These are phyloP conservation scores for Vickermania ingenoplastis DNA, from an alignment of 208 protist genomes.

Conservation along the genomic window DNA sequence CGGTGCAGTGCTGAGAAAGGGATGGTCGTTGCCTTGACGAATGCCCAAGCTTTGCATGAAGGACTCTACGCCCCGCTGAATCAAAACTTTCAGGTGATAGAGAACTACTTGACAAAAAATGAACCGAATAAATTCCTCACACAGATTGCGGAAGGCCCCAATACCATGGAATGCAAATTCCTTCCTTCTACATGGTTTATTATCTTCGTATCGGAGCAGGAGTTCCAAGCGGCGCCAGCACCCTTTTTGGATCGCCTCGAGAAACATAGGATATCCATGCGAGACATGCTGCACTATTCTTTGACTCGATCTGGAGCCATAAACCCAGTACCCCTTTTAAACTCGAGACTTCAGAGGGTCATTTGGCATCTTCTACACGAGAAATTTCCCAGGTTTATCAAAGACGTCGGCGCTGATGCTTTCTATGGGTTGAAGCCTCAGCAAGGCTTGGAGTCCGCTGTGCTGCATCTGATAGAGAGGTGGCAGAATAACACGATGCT, in stretches of 20 bases:
- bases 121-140: background rate
- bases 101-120: too few relatives aligned
- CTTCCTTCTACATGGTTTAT: background rate
- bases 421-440: background rate
- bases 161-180: background rate
- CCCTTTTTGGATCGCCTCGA: slow-evolving; percentile 1
- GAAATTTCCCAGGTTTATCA: background rate
- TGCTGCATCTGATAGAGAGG: background rate
- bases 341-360: background rate
- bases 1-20: background rate
- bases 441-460: background rate
- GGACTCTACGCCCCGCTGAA: background rate
- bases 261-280: slow-evolving; percentile 1
- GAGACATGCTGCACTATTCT: slow-evolving; percentile 1
- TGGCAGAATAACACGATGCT: too few relatives aligned
- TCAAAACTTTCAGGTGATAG: background rate
- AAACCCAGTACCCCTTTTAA: too few relatives aligned
- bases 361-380: background rate
- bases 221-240: background rate
- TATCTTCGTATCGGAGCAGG: background rate
- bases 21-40: background rate
- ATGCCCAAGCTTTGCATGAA: background rate
- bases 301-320: background rate
- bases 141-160: background rate
- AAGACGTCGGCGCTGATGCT: background rate